A percentile compares a stretch with the other conserved stretches of the same genome.
Conservation (phyloP, 2,329 filamentous ascomycete genomes). For the Metarhizium humberi region DNA sequence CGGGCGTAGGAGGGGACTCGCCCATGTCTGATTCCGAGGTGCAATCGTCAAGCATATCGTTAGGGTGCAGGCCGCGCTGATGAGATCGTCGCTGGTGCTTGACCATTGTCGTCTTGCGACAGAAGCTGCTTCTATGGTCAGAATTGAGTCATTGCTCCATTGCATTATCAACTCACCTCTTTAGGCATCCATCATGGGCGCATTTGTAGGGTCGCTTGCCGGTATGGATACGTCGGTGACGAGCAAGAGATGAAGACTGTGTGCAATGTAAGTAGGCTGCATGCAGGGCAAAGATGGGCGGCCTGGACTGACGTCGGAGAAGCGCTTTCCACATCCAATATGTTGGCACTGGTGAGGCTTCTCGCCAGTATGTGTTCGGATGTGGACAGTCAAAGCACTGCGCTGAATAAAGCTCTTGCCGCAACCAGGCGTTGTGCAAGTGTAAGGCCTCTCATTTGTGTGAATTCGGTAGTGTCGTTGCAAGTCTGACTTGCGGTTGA, state of each 20-base stretch:
- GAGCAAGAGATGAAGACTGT: constrained; percentile 55
- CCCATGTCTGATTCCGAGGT: constrained; percentile 48
- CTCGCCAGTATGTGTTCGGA: constrained; percentile 61
- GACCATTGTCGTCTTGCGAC: constrained; percentile 63
- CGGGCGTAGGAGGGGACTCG: constrained; percentile 50
- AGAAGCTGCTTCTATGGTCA: constrained; percentile 41
- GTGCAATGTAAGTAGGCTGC: constrained; percentile 5
- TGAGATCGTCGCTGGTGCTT: constrained; percentile 56
- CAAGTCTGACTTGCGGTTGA: constrained; percentile 63
- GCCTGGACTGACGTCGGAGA: constrained; percentile 51
- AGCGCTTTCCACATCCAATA: constrained; percentile 56
- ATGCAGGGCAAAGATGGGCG: neutral
- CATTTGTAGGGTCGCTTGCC: constrained; percentile 59
- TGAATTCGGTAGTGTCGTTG: constrained; percentile 64
- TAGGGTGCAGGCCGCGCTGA: constrained; percentile 46
- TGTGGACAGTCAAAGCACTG: constrained; percentile 61
- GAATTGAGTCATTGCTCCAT: too few species aligned
- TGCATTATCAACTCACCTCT: constrained; percentile 34
- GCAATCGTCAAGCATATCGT: constrained; percentile 43
- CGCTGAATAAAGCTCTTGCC: constrained; percentile 64
- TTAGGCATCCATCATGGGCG: constrained; percentile 50
- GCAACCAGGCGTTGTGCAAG: constrained; percentile 50
- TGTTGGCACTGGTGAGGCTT: constrained; percentile 63
- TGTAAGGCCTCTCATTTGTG: constrained; percentile 61
- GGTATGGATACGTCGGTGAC: constrained; percentile 57